Conservation (phyloP, 495 filamentous ascomycete species). For the Aspergillus hancockii region DNA sequence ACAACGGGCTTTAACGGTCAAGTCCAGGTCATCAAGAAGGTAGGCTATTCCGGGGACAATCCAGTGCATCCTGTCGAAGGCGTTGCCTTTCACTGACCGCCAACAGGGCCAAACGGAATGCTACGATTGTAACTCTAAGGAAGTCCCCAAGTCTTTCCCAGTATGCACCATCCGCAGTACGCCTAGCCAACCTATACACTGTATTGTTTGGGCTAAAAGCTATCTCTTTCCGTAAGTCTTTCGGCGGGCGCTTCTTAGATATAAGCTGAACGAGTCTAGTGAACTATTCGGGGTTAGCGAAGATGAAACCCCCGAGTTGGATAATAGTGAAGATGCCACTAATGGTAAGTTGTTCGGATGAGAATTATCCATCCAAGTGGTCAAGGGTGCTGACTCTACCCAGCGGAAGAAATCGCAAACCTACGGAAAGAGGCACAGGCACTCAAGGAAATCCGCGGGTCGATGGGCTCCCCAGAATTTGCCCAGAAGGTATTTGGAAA, state of each 20-base stretch:
- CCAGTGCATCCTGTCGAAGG: background rate
- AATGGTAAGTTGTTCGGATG: constrained; percentile 55
- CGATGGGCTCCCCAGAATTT: constrained; percentile 82
- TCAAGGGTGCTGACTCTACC: constrained; percentile 23
- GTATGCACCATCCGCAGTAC: constrained; percentile 97
- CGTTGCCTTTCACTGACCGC: constrained; percentile 16
- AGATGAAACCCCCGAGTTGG: constrained; percentile 69
- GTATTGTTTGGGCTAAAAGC: constrained; percentile 99
- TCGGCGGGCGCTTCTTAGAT: background rate
- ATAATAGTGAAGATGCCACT: constrained; percentile 74
- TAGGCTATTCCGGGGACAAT: constrained; percentile 24
- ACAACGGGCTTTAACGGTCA: constrained; percentile 98
- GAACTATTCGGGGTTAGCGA: constrained; percentile 94
- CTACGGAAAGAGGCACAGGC: constrained; percentile 80
- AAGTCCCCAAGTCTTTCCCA: constrained; percentile 85
- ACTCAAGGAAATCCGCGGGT: constrained; percentile 76
- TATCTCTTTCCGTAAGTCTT: constrained; percentile 75
- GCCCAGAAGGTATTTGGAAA: constrained; percentile 83
- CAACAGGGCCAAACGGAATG: constrained; percentile 82
- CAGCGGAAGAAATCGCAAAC: constrained; percentile 82
- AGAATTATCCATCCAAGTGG: background rate
- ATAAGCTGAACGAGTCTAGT: constrained; percentile 31
- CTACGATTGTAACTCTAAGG: constrained; percentile 91
- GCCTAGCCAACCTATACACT: constrained; percentile 93
- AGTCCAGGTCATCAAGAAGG: constrained; percentile 92